phyloP scores from a whole-genome alignment of 2,329 filamentous ascomycete genomes.

The Hypoxylon sp. region DNA sequence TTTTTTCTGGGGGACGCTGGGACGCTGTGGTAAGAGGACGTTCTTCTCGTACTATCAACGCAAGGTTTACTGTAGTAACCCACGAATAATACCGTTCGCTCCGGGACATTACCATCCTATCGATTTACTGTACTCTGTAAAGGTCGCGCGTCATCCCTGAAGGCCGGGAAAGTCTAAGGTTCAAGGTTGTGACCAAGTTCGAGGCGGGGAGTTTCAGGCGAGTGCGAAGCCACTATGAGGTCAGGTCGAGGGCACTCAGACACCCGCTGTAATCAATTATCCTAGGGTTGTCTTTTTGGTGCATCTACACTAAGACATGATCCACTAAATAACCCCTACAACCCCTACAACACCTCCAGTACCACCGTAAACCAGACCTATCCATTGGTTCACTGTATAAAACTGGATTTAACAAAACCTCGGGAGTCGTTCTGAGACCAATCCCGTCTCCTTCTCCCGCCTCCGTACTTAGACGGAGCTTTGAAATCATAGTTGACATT shows the following conservation, averaged over 20 bases:
- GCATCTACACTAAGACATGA: conserved; percentile 15
- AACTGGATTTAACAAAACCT: conserved; percentile 4
- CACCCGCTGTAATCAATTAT: conserved; percentile 28
- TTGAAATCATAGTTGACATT: conserved; percentile 16
- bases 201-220: conserved; percentile 39
- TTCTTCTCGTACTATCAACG: conserved; percentile 23
- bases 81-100: conserved; percentile 16
- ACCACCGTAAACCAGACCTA: background rate
- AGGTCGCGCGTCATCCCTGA: conserved; percentile 31
- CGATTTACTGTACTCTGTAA: conserved; percentile 24
- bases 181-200: conserved; percentile 21
- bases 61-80: conserved; percentile 7
- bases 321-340: conserved; percentile 24
- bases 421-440: background rate
- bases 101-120: conserved; percentile 23
- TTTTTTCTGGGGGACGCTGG: conserved; percentile 26
- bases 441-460: background rate
- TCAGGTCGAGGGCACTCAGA: background rate
- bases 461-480: conserved; percentile 18
- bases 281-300: conserved; percentile 21
- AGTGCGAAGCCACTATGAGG: conserved; percentile 41
- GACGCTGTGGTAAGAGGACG: conserved; percentile 31
- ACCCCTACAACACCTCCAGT: conserved; percentile 16
- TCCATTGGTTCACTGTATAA: conserved; percentile 2
- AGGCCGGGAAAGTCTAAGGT: conserved; percentile 14